A percentile compares a stretch with the other conserved stretches of the same genome.
phyloP scores from a whole-genome alignment of 805 yeast genomes.

The Candida jianshihensis region DNA sequence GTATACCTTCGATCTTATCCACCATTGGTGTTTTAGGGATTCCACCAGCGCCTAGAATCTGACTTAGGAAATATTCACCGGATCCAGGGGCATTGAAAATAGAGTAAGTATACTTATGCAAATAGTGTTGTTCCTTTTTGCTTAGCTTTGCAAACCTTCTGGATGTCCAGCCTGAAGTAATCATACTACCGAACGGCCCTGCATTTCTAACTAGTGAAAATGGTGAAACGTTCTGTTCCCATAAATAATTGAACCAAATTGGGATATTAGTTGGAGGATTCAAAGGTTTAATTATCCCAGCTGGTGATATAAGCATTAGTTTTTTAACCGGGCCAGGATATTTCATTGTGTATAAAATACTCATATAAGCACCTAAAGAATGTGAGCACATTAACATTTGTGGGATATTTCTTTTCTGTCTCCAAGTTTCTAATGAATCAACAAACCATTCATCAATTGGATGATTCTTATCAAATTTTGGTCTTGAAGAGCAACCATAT shows the following conservation, averaged over 20 bases:
- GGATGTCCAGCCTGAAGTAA: conserved; percentile 86
- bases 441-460: conserved; percentile 32
- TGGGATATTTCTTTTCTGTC: conserved; percentile 36
- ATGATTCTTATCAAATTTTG: conserved; percentile 40
- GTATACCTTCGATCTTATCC: conserved; percentile 32
- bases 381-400: conserved; percentile 69
- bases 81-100: conserved; percentile 85
- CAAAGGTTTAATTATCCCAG: conserved; percentile 59
- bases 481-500: conserved; percentile 84
- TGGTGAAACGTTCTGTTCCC: conserved; percentile 88
- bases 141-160: conserved; percentile 65
- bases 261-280: conserved; percentile 47
- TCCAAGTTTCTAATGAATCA: conserved; percentile 61
- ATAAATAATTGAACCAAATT: conserved; percentile 66
- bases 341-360: conserved; percentile 57
- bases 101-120: conserved; percentile 77
- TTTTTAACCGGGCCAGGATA: conserved; percentile 57
- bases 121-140: conserved; percentile 35
- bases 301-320: conserved; percentile 82
- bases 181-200: conserved; percentile 76
- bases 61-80: conserved; percentile 87
- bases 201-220: conserved; percentile 70
- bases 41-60: conserved; percentile 86
- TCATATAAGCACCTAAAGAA: conserved; percentile 87
- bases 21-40: conserved; percentile 72